Evolutionary conservation across 352 stramenopile genomes (phyloP), one percentile per base, ranked within the genome.

Genomic region (Pythium myriotylum): DNA sequence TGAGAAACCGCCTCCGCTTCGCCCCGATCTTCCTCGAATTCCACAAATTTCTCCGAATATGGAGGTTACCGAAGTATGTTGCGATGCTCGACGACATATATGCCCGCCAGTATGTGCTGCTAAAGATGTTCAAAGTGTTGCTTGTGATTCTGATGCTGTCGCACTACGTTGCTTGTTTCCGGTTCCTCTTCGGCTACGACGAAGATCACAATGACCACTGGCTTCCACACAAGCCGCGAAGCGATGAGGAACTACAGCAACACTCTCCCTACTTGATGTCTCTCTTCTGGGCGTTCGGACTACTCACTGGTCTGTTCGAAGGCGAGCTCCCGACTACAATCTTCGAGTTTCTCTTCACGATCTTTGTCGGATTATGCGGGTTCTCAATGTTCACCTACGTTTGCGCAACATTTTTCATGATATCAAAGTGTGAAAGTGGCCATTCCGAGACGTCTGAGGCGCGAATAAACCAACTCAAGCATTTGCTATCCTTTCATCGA

Each of bases 391-490:
- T 91, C 61, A 88, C 78, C 14, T 86, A 87, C 39, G 45, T 91
- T 2, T 88, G 77, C 26, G 82, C 77, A 9, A 88, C 70, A 17
- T 85, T 89, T 33, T 91, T 91, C 53, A 86, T 91, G 76, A 81
- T 91, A 16, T 91, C 82, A 32, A 89, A 91, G 51, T 89, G 79
- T 49, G 82, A 91, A 62, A 86, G 76, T 22, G 72, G 75, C 10
- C 67, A 81, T 22, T 59, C 68, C 2, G 77, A 76, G 29, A 62
- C 71, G n/a, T 70, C 74, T 4, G 82, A 89, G 29, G 79, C 77
- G 0, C 76, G 81, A 26, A 85, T 88, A 37, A 89, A 88, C 51
- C 79, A 91, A 55, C 74, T 91, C 41, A 87, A 85, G 52, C 78
- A 91, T 32, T 22, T 89, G n/a, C 55, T 89, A 0, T 84, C 76